Evolutionary conservation across 23 red algal species (phyloP), one percentile per base, ranked within the genome.

Genomic region (Gracilariopsis chorda): DNA sequence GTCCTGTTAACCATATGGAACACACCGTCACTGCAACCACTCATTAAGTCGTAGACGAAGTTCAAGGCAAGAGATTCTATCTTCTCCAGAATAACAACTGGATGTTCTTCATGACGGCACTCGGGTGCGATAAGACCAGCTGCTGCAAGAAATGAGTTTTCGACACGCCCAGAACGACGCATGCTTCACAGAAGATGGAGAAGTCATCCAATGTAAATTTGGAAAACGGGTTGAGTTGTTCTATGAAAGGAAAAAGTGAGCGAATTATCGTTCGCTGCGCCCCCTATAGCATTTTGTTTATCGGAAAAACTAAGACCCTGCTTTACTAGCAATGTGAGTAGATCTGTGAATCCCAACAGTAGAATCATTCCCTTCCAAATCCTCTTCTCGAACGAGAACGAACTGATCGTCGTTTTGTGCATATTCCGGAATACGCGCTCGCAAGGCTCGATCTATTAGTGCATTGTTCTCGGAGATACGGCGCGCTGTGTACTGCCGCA

Each of bases 401-500:
- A 91, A 91, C 36, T 91, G 88, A 21, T 59, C 88, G 23, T 91
- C 62, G 41, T 73, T 82, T 24, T 80, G 70, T 20, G 91, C 91
- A 33, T 96, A 96, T 19, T 83, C 78, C 45, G 94, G 86, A 42
- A 90, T 70, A 30, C 89, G 37, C 32, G 87, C 89, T 0, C 86
- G 82, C 33, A 96, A 90, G 7, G 88, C 78, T 46, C 72, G 59
- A 51, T 96, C 94, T 59, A 96, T 87, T 2, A 96, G 83, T 20
- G 76, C 77, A 79, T 96, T 96, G 58, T 96, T 92, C 28, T 96
- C 94, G 39, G 88, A 86, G 28, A 96, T 90, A 0, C 94, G 52
- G n/a, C 83, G 63, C 25, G 89, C 57, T 20, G 86, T 96, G 25
- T 88, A 96, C 34, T 88, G 86, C 20, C 86, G 75, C 94, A 96